Conservation (phyloP, 768 basidiomycete species). For the Tulasnella sp. region DNA sequence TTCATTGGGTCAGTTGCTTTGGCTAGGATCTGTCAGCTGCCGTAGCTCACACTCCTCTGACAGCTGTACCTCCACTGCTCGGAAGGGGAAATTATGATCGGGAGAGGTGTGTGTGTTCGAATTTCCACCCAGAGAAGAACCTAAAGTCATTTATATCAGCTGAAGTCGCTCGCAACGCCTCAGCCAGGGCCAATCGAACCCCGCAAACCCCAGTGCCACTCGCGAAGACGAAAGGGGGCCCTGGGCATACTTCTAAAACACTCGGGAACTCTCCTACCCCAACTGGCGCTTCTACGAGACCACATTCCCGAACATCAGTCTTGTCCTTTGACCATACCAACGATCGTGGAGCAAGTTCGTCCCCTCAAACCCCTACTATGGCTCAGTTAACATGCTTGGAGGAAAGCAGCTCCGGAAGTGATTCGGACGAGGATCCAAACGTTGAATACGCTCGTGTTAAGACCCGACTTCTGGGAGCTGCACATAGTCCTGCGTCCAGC, state of each 20-base stretch:
- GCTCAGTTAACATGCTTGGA: not conserved
- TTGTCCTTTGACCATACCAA: no score
- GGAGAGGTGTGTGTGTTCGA: constrained; percentile 32
- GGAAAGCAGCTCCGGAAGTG: not conserved
- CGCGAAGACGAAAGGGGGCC: not conserved
- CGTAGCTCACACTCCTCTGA: not conserved
- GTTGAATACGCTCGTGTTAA: constrained; percentile 52
- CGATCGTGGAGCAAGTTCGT: no score
- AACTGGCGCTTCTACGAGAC: no score
- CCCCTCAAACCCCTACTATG: no score
- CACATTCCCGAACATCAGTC: no score
- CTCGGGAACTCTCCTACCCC: no score
- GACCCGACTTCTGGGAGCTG: constrained; percentile 36
- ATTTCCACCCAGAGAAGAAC: not conserved
- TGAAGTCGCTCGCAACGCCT: not conserved
- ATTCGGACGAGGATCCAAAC: constrained; percentile 40
- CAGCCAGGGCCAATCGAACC: not conserved
- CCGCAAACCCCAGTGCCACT: not conserved
- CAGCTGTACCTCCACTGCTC: constrained; percentile 58
- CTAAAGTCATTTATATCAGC: not conserved
- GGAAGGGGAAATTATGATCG: constrained; percentile 42
- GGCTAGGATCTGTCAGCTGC: not conserved
- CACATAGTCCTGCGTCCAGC: constrained; percentile 30
- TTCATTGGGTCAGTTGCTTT: constrained; percentile 65
- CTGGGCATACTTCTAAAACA: no score